Evolutionary conservation across 192 early-diverging fungal species (phyloP).

Genomic region (Backusella sp.): DNA sequence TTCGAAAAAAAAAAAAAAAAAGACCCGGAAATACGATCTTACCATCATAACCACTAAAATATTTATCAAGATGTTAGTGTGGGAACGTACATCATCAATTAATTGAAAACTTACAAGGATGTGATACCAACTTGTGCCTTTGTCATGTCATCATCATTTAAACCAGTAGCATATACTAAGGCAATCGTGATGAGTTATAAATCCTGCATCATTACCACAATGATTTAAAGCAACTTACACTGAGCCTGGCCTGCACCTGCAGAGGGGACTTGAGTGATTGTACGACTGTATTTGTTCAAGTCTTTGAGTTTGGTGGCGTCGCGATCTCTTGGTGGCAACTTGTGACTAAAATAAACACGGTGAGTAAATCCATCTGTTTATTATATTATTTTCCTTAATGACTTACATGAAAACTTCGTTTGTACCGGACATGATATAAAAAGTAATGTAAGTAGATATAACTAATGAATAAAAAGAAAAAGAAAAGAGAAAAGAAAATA

Average conservation of each 20-base stretch:
- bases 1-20: not conserved
- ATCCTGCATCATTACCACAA: not conserved
- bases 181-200: not conserved
- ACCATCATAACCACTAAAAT: slow-evolving; percentile 77
- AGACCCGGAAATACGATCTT: not conserved
- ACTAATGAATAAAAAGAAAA: not conserved
- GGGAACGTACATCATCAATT: not conserved
- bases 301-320: slow-evolving; percentile 17
- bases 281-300: slow-evolving; percentile 72
- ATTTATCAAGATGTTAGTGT: not conserved
- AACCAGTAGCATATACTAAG: slow-evolving; percentile 87
- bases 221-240: slow-evolving; percentile 43
- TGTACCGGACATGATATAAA: slow-evolving; percentile 10
- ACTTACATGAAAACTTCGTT: slow-evolving; percentile 25
- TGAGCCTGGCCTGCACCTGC: slow-evolving; percentile 87
- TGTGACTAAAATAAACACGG: slow-evolving; percentile 14
- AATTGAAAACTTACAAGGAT: slow-evolving; percentile 67
- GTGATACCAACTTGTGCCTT: slow-evolving; percentile 95
- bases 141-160: slow-evolving; percentile 76
- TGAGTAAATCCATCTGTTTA: not conserved
- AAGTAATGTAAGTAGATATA: not conserved
- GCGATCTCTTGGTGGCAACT: slow-evolving; percentile 27
- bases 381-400: not conserved
- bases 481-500: not conserved
- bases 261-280: slow-evolving; percentile 79